Evolutionary conservation across 1,139 yeast species (phyloP).

Genomic region (Pneumocystis jirovecii): DNA sequence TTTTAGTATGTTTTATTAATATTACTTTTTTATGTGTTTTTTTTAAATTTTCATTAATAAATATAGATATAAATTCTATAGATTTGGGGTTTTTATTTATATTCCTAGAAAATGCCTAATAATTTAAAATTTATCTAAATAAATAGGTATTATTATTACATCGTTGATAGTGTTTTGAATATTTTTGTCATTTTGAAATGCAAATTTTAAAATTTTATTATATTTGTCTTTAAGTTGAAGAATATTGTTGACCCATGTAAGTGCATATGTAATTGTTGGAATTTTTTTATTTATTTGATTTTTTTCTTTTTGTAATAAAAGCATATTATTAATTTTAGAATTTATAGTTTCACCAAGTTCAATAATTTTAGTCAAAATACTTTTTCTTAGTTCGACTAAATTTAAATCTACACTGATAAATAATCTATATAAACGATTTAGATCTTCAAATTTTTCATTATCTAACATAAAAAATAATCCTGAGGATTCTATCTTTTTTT

Average conservation of each 20-base stretch:
- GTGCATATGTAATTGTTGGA: conserved; percentile 39
- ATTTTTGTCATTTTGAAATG: conserved; percentile 37
- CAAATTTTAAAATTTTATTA: conserved; percentile 31
- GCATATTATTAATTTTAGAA: background rate
- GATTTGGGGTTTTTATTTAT: conserved; percentile 45
- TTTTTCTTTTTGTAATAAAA: background rate
- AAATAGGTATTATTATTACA: background rate
- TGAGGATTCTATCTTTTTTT: conserved; percentile 26
- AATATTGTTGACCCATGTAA: conserved; percentile 54
- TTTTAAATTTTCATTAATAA: conserved; percentile 57
- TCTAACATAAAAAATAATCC: conserved; percentile 47
- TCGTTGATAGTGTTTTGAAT: conserved; percentile 44
- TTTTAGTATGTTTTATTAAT: background rate
- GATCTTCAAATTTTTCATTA: conserved; percentile 27
- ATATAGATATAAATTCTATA: conserved; percentile 60
- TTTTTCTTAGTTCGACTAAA: conserved; percentile 35
- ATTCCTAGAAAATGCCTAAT: conserved; percentile 43
- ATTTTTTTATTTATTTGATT: conserved; percentile 23
- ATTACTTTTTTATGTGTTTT: conserved; percentile 36
- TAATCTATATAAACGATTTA: conserved; percentile 37
- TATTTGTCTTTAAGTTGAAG: conserved; percentile 42
- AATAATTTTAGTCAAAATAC: conserved; percentile 37
- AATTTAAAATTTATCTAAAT: background rate
- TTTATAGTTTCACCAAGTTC: conserved; percentile 30
- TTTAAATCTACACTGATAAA: conserved; percentile 40